Conservation (phyloP, 2,329 filamentous ascomycete genomes). For the Xylariaceae sp. region DNA sequence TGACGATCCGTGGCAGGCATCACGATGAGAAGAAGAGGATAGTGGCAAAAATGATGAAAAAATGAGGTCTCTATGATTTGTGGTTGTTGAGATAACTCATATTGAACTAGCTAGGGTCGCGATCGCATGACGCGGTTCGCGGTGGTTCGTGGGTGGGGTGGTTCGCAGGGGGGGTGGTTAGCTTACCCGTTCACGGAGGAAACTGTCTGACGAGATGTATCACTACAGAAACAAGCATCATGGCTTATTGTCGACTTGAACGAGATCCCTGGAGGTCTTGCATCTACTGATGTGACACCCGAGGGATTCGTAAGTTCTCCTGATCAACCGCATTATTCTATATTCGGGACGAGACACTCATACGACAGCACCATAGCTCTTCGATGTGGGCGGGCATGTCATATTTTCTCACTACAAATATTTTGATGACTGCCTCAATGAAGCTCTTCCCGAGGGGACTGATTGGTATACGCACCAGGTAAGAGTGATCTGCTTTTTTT, state of each 20-base stretch:
- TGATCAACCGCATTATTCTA: too few relatives aligned
- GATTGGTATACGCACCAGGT: slow-evolving; percentile 94
- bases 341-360: neutral
- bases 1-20: too few relatives aligned
- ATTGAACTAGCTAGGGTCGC: too few relatives aligned
- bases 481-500: neutral
- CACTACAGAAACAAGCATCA: slow-evolving; percentile 60
- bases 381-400: slow-evolving; percentile 96
- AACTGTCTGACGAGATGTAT: too few relatives aligned
- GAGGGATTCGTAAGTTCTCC: slow-evolving; percentile 87
- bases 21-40: too few relatives aligned
- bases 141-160: too few relatives aligned
- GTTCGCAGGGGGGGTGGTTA: too few relatives aligned
- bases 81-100: too few relatives aligned
- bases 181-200: too few relatives aligned
- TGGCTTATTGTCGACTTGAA: slow-evolving; percentile 95
- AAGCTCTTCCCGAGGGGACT: slow-evolving; percentile 86
- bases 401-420: slow-evolving; percentile 99
- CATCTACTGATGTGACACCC: slow-evolving; percentile 87
- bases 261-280: slow-evolving; percentile 88
- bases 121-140: too few relatives aligned
- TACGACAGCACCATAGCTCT: slow-evolving; percentile 58
- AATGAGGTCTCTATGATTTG: too few relatives aligned
- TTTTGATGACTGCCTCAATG: slow-evolving; percentile 97
- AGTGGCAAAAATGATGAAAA: too few relatives aligned